Base-by-base conservation (phyloP, 306 rosid genomes). In the Quercus agrifolia region DNA sequence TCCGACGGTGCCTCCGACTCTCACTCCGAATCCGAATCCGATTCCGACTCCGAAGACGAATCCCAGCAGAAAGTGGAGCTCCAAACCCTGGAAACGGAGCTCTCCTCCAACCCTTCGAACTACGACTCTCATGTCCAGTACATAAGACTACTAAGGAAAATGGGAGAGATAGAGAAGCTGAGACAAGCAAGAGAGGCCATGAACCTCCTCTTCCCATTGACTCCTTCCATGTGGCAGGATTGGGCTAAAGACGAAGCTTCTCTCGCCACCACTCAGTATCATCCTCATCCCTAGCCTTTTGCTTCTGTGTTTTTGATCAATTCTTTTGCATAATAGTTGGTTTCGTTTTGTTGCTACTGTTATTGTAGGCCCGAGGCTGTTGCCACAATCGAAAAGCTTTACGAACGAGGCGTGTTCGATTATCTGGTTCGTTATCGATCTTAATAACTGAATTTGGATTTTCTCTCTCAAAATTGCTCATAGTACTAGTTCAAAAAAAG, bases 231-330 rank as follows among this genome's bases (percentile, higher is more conserved):
- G 92, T 95, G 99, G 99, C 96, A 70, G 78, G 92, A 92, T 33
- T 95, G 99, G 99, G 90, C 92, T 41, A 87, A 87, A 73, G 99
- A 95, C 57, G 96, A 95, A 71, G 84, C 91, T 80, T 88, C 98
- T 83, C 82, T 90, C 68, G 54, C 33, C 76, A 59, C 88, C 76
- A 51, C 88, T 6, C 90, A 88, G 98, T 91, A 56, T 71, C 51
- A 75, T 51, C 56, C 27, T 49, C 55, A 46, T 9, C 66, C 20
- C 57, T 61, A 23, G 18, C 18, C 20, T 80, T 68, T 6, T 74
- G 6, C 33, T 30, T 63, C 46, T 41, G 46, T 41, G 46, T 2
- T 41, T 17, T 28, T 38, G 5, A 56, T 73, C n/a, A 41, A 27
- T 28, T 30, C n/a, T 68, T 19, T 21, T 62, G 10, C 14, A 19